Evolutionary conservation across 208 protist species (phyloP), one percentile per base, ranked within the genome.

Genomic region (Angomonas ambiguus): DNA sequence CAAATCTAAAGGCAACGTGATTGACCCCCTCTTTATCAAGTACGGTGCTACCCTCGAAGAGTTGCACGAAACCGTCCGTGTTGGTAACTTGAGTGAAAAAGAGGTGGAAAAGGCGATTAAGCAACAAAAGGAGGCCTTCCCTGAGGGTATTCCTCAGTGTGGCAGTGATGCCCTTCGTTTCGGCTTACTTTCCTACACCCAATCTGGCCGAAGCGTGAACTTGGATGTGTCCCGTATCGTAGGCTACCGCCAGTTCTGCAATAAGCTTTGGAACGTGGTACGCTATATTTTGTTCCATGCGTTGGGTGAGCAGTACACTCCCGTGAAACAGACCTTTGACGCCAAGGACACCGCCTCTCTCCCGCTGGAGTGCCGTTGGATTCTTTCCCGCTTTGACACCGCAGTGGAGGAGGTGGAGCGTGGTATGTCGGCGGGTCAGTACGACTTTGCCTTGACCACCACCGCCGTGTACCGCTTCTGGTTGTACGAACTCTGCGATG

Each of bases 21-120:
- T 99, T 70, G 98, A 99, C 79, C 99, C 99, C n/a, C 76, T 99
- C 34, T 98, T 99, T 71, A 92, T 99, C 42, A 99, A 99, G 62
- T 67, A 97, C 48, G 99, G 99, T 70, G 96, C 99, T 45, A 87
- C 91, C 1, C 83, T 99, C 4, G 75, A 98, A 63, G 77, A 79
- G 31, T 80, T 99, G 1, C 74, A 98, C 30, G 78, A 94, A 0
- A 95, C 97, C 20, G 77, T 99, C 22, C 70, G 83, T 45, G 77
- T 71, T 45, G 96, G 97, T 68, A 99, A 99, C 74, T 85, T 99
- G 24, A 86, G 93, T 64, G 74, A 88, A 16, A 94, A 92, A 63
- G 97, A 99, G 75, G 72, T 98, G 16, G 72, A 93, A 28, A 94
- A 83, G 66, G 94, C 94, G 13, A 67, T 91, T 34, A 92, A 97